Base-by-base conservation (phyloP, 2,329 filamentous ascomycete genomes). In the Nothophoma quercina region DNA sequence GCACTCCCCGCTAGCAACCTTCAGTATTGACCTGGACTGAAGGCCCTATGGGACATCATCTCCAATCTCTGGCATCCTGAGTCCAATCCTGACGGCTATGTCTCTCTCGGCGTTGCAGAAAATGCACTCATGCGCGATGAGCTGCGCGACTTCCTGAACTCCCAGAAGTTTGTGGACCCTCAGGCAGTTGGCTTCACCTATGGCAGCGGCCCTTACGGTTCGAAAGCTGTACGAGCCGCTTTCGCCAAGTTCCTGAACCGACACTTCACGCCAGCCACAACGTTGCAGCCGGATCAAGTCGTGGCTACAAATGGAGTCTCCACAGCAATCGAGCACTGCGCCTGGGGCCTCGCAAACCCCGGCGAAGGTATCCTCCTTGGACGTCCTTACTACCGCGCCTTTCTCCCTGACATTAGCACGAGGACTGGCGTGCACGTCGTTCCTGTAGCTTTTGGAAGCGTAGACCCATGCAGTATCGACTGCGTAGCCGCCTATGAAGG, bases 81-180 rank as follows among this genome's bases (percentile, higher is more conserved):
- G 3, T 58, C 65, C 3, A 80, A 80, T 43, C 75, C 77, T 0
- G 58, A 67, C 12, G 81, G 81, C 21, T 81, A 77, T 53, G 68
- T 83, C 25, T 82, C 77, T 51, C 72, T 84, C 0, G 81, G 81
- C 1, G 71, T 83, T 1, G 81, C 82, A 5, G 82, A 84, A 63
- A 83, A 84, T 60, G 65, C 69, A 0, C 74, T 84, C 33, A 82
- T 83, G 80, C 81, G 83, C 48, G 60, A 75, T 15, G 61, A 71
- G 3, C 71, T 83, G 3, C 64, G 74, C 2, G 60, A 75, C 16
- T 78, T 78, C 51, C 69, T 78, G 23, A 77, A 79, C 58, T 58
- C 60, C 2, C 75, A 77, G 35, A 58, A 78, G 6, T 61, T 74
- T 13, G 19, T 58, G 1, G 55, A 57, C 29, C 5, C 34, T 2